Percentiles rank a stretch among this genome's conserved stretches.
phyloP scores from a whole-genome alignment of 192 early-diverging fungal species.

The Backusella westeae region DNA sequence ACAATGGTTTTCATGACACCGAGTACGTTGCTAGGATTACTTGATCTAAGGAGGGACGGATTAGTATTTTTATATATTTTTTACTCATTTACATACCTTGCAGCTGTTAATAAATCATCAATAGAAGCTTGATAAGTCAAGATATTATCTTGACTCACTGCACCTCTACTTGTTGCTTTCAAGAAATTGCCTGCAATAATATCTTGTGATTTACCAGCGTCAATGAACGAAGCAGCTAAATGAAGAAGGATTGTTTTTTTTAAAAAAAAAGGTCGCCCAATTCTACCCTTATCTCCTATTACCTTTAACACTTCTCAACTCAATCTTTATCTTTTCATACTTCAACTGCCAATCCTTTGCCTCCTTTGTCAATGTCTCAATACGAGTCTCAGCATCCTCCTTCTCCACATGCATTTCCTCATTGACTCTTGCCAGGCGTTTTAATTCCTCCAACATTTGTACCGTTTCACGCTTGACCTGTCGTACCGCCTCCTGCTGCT shows the following conservation, averaged over 20 bases:
- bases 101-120: conserved; percentile 72
- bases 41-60: conserved; percentile 42
- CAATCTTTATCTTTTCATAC: conserved; percentile 48
- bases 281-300: too few species aligned
- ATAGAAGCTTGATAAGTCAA: conserved; percentile 77
- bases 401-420: conserved; percentile 54
- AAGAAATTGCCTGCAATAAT: conserved; percentile 31
- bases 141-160: conserved; percentile 66
- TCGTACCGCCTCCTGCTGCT: conserved; percentile 71
- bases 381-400: conserved; percentile 43
- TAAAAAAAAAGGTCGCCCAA: too few species aligned
- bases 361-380: conserved; percentile 46
- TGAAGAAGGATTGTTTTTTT: neutral
- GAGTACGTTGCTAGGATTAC: conserved; percentile 67
- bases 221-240: conserved; percentile 4
- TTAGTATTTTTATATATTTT: neutral
- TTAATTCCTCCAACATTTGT: conserved; percentile 69
- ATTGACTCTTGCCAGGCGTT: conserved; percentile 58
- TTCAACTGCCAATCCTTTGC: conserved; percentile 42
- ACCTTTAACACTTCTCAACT: conserved; percentile 56
- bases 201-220: conserved; percentile 11
- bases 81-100: conserved; percentile 44
- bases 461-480: conserved; percentile 71
- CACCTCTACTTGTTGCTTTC: conserved; percentile 50
- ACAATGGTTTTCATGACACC: conserved; percentile 79